These are phyloP conservation scores for Pyricularia grisea DNA, from an alignment of 2,329 filamentous ascomycete species.

Conservation along the genomic window DNA sequence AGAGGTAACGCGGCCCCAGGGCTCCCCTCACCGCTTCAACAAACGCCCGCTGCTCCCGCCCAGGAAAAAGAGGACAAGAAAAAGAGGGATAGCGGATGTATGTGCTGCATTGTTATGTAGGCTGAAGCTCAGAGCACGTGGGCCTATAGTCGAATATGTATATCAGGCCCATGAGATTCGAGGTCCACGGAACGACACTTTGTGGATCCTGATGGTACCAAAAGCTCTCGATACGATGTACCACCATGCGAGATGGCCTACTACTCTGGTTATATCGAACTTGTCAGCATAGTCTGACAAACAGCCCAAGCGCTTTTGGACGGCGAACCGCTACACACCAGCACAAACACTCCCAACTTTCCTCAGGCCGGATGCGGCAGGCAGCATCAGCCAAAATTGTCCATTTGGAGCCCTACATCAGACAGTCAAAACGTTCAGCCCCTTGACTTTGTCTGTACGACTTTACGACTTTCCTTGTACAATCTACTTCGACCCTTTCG, in stretches of 20 bases:
- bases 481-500: not conserved
- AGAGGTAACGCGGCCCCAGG: not conserved
- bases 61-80: slow-evolving; percentile 36
- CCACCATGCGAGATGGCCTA: not conserved
- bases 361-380: too few relatives aligned
- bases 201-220: not conserved
- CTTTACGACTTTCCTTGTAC: slow-evolving; percentile 3
- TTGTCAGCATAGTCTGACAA: too few relatives aligned
- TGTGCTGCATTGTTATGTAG: slow-evolving; percentile 68
- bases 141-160: not conserved
- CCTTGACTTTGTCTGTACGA: slow-evolving; percentile 1
- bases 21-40: not conserved
- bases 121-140: not conserved
- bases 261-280: too few relatives aligned
- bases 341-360: not conserved
- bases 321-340: not conserved
- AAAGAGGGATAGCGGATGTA: slow-evolving; percentile 50
- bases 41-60: not conserved
- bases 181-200: not conserved
- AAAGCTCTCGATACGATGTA: not conserved
- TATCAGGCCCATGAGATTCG: not conserved
- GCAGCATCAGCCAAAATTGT: not conserved
- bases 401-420: not conserved
- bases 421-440: not conserved
- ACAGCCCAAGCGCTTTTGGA: not conserved